Percentiles rank a stretch among this genome's conserved stretches.
phyloP scores from a whole-genome alignment of 208 protist species.

The Porcisia deanei region DNA sequence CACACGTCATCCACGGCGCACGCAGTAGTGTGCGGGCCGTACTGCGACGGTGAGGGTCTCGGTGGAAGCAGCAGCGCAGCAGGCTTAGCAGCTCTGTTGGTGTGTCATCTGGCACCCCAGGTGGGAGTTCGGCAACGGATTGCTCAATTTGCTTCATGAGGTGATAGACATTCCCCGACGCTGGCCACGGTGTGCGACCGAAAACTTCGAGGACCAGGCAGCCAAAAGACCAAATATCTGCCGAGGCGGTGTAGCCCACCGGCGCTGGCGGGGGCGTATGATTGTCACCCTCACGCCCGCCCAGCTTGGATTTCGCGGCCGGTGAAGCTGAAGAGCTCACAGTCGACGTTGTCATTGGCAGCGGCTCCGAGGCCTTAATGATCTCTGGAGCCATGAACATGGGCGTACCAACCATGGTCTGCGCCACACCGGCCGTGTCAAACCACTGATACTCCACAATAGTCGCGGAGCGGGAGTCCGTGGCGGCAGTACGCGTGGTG shows the following conservation, averaged over 20 bases:
- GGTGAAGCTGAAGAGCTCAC: slow-evolving; percentile 4
- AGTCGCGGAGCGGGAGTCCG: slow-evolving; percentile 27
- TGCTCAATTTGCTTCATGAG: slow-evolving; percentile 78
- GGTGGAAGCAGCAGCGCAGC: slow-evolving; percentile 62
- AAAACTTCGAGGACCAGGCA: slow-evolving; percentile 84
- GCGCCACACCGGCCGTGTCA: slow-evolving; percentile 40
- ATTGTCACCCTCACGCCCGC: neutral
- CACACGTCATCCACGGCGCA: slow-evolving; percentile 77
- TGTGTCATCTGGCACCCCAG: slow-evolving; percentile 59
- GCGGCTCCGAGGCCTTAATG: slow-evolving; percentile 33
- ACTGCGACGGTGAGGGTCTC: slow-evolving; percentile 50
- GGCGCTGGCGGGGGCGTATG: neutral
- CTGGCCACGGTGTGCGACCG: slow-evolving; percentile 66
- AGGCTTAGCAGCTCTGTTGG: slow-evolving; percentile 43
- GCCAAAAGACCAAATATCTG: slow-evolving; percentile 88
- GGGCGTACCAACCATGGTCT: slow-evolving; percentile 84
- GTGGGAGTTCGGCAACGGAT: slow-evolving; percentile 52
- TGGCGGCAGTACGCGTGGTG: slow-evolving; percentile 18
- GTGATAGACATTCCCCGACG: slow-evolving; percentile 45
- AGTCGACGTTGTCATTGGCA: neutral
- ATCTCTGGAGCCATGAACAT: slow-evolving; percentile 92
- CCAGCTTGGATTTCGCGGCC: neutral
- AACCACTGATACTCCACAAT: slow-evolving; percentile 34
- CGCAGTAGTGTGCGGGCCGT: slow-evolving; percentile 60
- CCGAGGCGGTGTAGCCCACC: slow-evolving; percentile 60